Base-by-base conservation (phyloP, 169 alveolate species). In the Eimeria necatrix region DNA sequence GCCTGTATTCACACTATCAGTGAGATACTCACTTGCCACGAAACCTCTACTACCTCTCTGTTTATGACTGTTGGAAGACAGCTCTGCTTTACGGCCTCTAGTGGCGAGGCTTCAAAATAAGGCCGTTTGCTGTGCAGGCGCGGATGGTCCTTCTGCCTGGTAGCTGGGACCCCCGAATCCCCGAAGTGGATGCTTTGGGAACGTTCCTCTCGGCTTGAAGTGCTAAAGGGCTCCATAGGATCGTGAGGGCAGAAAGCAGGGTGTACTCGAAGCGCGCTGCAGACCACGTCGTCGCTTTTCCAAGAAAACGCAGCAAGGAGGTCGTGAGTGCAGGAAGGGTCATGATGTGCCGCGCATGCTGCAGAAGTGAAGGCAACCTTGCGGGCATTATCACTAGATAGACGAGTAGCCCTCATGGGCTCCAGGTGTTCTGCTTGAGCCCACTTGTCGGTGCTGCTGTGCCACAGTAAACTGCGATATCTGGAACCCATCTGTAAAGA, bases 261-360 rank as follows among this genome's bases (percentile, higher is more conserved):
- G 48, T 64, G 60, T 32, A 68, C n/a, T 24, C 94, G 94, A 14
- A 88, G 68, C 10, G 85, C 41, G 60, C 86, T 64, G 86, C 80
- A 64, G 59, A 88, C 86, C 56, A 88, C 86, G 59, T 88, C 94
- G 5, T 56, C 49, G 87, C 74, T 68, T 3, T 86, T 49, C 94
- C 94, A 88, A 18, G 81, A 88, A 26, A 88, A 88, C 46, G 94
- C 94, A 24, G 94, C 51, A 48, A 88, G 86, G 32, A 88, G 74
- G 56, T 88, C 94, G 56, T 73, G 84, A 9, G 84, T 73, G n/a
- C 6, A 26, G 84, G 56, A 68, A n/a, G 32, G 6, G 56, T 22
- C 53, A 7, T 32, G 52, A 18, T 18, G 16, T 22, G 84, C 52
- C 0, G 84, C 84, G 24, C 20, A 46, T 7, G 84, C 84, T 10